A percentile compares a stretch with the other conserved stretches of the same genome.
Conservation (phyloP, 2,329 filamentous ascomycete genomes). For the Rhynchosporium graminicola region DNA sequence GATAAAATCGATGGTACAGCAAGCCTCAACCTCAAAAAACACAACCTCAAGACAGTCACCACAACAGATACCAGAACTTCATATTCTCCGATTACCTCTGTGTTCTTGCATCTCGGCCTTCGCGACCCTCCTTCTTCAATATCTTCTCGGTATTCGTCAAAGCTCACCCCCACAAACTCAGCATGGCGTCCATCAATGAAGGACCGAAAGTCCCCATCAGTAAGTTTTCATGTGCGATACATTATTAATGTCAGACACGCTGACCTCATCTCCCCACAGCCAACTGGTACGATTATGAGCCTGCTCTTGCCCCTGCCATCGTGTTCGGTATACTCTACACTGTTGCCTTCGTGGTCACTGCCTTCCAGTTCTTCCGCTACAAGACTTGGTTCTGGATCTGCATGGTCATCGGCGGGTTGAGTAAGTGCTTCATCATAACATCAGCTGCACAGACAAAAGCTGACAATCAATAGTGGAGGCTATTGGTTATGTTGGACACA, state of each 20-base stretch:
- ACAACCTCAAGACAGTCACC: too few relatives aligned
- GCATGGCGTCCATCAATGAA: background rate
- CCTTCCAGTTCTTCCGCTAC: slow-evolving; percentile 1
- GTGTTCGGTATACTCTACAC: slow-evolving; percentile 3
- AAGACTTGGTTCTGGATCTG: slow-evolving; percentile 1
- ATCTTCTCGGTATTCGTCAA: too few relatives aligned
- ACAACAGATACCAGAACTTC: too few relatives aligned
- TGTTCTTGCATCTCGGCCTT: background rate
- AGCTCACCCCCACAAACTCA: background rate
- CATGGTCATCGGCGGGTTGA: background rate
- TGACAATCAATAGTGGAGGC: slow-evolving; percentile 1
- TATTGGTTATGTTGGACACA: slow-evolving; percentile 1
- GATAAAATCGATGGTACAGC: too few relatives aligned
- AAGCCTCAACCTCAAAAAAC: too few relatives aligned
- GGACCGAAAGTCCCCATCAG: background rate
- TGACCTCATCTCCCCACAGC: background rate
- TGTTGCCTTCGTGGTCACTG: background rate
- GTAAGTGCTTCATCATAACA: background rate
- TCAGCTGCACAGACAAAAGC: background rate
- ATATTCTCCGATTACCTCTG: too few relatives aligned
- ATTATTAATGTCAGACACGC: too few relatives aligned
- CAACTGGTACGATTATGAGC: background rate
- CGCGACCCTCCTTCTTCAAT: background rate
- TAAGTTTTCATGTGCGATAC: background rate
- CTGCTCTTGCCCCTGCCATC: background rate